Base-by-base conservation (phyloP, 148 eudicot genomes). In the Euryodendron excelsum region DNA sequence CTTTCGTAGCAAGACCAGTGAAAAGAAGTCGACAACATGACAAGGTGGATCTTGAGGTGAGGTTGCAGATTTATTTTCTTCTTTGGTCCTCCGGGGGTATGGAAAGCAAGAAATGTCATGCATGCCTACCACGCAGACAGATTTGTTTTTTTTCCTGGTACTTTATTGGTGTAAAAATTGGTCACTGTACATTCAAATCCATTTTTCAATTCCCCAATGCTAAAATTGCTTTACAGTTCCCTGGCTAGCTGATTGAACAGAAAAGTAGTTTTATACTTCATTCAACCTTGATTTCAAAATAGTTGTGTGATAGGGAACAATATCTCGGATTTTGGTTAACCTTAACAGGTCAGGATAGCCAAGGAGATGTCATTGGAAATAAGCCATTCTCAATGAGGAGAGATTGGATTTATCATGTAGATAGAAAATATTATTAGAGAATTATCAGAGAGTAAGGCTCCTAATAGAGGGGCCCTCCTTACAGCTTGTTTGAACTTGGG, bases 1-100 rank as follows among this genome's bases (percentile, higher is more conserved):
- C 41, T 94, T 94, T 74, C 90, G 93, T 73, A 84, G 89, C 82
- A 94, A 92, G 90, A 78, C 77, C 34, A 84, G 87, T 63, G 97
- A 94, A 62, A 94, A 92, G 90, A 90, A 89, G 82, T 73, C 66
- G 82, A 69, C 80, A 33, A 60, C 91, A 59, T 89, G 86, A 85
- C 65, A 25, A 48, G 25, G 59, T 55, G 34, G 45, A 62, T 52
- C 41, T 36, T 69, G 28, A 67, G 82, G 78, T 64, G 33, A 73
- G 72, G 47, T 64, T 37, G 34, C 52, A 33, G 66, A 39, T 33
- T 65, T 48, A 23, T 64, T 37, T 80, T 28, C 45, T 66, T 20
- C 25, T 66, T 62, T 20, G 36, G 44, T 25, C 78, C 59, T 80
- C 20, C 17, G 52, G 27, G 27, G 33, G 33, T 37, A 13, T 48